Base-by-base conservation (phyloP, 2,329 filamentous ascomycete species). In the Myriosclerotinia curreyana region DNA sequence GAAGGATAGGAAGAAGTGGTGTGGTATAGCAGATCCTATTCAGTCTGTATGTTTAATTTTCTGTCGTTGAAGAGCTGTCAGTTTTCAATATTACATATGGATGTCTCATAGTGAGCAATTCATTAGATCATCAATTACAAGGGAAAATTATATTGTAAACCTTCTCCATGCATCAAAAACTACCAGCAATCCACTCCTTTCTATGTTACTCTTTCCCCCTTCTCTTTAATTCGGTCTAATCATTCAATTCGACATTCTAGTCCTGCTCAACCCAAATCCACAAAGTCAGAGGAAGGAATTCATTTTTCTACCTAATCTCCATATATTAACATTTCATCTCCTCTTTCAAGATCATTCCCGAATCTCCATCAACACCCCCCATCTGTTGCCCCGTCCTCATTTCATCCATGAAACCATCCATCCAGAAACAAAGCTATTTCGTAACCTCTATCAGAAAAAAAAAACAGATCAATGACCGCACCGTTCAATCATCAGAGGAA, bases 401-500 rank as follows among this genome's bases (percentile, higher is more conserved):
- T 46, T 8, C 12, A 17, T 15, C 20, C 54, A n/a, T n/a, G 46
- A 7, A 46, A 22, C 3, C 28, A n/a, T n/a, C 14, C 14, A 15
- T 22, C 12, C 28, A 46, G 17, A 36, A 15, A 17, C 5, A 36
- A 46, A 36, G 17, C 20, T 46, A 3, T 42, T 5, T 46, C 54
- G 8, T 58, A 22, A 58, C 12, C 3, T 2, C 14, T 46, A 9
- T 34, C 8, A 20, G 42, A 25, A 28, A 49, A 20, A n/a, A 6
- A 11, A 2, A 15, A 36, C 25, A 25, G 17, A 20, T 31, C 22
- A 36, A 36, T 12, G 55, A 17, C 8, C 28, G 31, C 0, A 49
- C 42, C 42, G 14, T 25, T 34, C 15, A 48, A 59, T 59, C 55
- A 48, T 58, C 14, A 17, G 31, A 59, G 55, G 55, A 59, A 59